phyloP scores from a whole-genome alignment of 1,284 basidiomycete genomes.

The Filobasidium uniguttulatum region DNA sequence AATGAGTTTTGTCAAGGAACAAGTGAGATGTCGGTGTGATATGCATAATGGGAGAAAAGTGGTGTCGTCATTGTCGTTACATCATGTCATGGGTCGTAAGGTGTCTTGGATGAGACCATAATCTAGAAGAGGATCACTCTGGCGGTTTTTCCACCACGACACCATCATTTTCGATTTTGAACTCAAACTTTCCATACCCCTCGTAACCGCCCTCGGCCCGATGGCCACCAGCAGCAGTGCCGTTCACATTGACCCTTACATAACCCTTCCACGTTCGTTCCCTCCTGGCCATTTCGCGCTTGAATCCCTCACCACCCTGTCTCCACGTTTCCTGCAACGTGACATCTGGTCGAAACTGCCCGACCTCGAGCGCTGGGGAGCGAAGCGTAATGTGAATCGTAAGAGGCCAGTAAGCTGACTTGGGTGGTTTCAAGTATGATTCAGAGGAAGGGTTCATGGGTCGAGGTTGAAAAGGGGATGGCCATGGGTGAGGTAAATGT shows the following conservation, averaged over 20 bases:
- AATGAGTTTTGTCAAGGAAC: too few species aligned
- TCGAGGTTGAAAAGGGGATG: slow-evolving; percentile 19
- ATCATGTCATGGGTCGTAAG: too few species aligned
- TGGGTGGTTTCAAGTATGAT: background rate
- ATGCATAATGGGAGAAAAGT: too few species aligned
- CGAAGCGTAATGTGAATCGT: slow-evolving; percentile 13
- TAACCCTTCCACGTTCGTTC: slow-evolving; percentile 12
- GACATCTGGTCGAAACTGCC: slow-evolving; percentile 10
- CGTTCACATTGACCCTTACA: slow-evolving; percentile 20
- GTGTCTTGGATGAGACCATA: too few species aligned
- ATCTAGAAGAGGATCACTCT: too few species aligned
- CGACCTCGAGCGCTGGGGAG: background rate
- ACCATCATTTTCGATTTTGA: slow-evolving; percentile 21
- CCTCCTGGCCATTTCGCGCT: slow-evolving; percentile 9
- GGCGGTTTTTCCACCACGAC: slow-evolving; percentile 10
- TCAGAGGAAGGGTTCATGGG: background rate
- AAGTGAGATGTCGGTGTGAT: too few species aligned
- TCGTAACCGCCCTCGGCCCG: slow-evolving; percentile 14
- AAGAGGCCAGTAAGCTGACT: slow-evolving; percentile 11
- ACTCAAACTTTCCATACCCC: slow-evolving; percentile 19
- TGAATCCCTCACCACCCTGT: slow-evolving; percentile 9
- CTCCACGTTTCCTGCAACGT: slow-evolving; percentile 24
- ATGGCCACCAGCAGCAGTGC: slow-evolving; percentile 16
- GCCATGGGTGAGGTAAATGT: slow-evolving; percentile 30
- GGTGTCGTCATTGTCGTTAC: too few species aligned